Evolutionary conservation across 1,284 basidiomycete genomes (phyloP), one percentile per base, ranked within the genome.

Genomic region (Naganishia cerealis): DNA sequence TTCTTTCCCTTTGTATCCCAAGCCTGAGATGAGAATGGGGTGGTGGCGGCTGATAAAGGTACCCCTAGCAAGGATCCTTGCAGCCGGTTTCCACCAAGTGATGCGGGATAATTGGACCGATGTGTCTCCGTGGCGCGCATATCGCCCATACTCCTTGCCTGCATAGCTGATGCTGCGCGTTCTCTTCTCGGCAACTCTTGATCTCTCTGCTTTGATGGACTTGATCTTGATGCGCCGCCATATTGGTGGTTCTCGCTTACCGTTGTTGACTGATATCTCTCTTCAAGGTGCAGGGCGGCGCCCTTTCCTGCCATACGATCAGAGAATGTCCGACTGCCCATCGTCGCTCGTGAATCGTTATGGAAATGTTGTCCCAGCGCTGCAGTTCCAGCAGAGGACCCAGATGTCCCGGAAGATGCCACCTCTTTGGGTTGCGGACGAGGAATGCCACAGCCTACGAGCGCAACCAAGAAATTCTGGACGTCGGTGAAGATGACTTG

Each of bases 391-490:
- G 46, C 46, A 24, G 21, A 50, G n/a, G 59, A 36, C 3, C 65
- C 43, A 13, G 52, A 36, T 4, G 63, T 56, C 13, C 63, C 63
- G 29, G 63, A 40, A 16, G 21, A 18, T 15, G 63, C 42, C 21
- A 48, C 67, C 21, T 68, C 67, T 46, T 68, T 67, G 21, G 67
- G 48, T 67, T 86, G 84, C 0, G 88, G 89, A n/a, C 92, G 83
- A 61, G 88, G 84, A 21, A 94, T 81, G 15, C 91, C 92, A 76
- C 87, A 91, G 70, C 91, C 88, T 46, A 88, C 85, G 9, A 90
- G 90, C 52, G 91, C 84, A 3, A 86, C 84, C 56, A 85, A 73
- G 69, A 85, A 84, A 16, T 73, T 70, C 61, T 78, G 75, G n/a
- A 84, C 81, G 65, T 79, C 78, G 4, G 66, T 74, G 24, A 83